phyloP scores from a whole-genome alignment of 2,329 filamentous ascomycete genomes.

The Venturia nashicola region DNA sequence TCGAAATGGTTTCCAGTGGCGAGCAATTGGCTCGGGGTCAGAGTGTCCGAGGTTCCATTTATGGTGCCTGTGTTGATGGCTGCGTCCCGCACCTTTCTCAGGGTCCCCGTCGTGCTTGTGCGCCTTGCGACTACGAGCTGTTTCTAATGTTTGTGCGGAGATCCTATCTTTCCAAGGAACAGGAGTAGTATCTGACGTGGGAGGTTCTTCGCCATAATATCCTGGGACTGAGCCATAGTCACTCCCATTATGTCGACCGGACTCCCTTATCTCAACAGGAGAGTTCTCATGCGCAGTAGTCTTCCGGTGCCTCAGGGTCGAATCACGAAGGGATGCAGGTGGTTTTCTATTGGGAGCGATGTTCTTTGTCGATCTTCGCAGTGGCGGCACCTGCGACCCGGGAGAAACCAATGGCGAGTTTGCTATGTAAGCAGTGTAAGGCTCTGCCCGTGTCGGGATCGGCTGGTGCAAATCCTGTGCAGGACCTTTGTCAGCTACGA shows the following conservation, averaged over 20 bases:
- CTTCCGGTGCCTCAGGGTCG: background rate
- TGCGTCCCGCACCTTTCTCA: background rate
- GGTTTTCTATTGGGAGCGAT: background rate
- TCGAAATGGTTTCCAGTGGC: slow-evolving; percentile 55
- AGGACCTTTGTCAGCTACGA: background rate
- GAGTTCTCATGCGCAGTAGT: background rate
- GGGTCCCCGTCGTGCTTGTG: background rate
- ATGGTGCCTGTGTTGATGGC: background rate
- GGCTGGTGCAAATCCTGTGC: background rate
- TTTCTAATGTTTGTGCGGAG: background rate
- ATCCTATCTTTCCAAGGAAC: background rate
- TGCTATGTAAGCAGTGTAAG: background rate
- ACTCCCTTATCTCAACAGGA: background rate
- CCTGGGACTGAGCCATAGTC: background rate
- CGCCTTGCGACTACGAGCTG: background rate
- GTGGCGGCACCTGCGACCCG: background rate
- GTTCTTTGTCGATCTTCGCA: background rate
- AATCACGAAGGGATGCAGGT: background rate
- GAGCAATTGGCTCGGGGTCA: slow-evolving; percentile 46
- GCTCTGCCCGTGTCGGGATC: background rate
- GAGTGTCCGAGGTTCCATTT: background rate
- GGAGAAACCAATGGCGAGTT: background rate
- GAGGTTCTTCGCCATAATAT: background rate
- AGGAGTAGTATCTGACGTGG: background rate
- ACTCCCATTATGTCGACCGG: background rate